phyloP scores from a whole-genome alignment of 306 rosid species.

The Vigna unguiculata region DNA sequence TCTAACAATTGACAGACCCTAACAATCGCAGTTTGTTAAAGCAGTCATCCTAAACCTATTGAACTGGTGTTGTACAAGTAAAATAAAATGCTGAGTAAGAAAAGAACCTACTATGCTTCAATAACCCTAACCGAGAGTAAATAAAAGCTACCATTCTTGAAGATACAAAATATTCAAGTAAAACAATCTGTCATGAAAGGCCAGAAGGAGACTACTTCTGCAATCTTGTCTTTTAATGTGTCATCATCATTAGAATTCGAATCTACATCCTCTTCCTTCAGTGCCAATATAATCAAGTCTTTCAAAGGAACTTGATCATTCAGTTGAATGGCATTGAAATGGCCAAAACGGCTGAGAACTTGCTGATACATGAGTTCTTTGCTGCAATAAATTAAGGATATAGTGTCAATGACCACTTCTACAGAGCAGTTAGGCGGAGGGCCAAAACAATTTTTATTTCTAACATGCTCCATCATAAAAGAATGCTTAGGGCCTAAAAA shows the following conservation, averaged over 20 bases:
- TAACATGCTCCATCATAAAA: conserved; percentile 11
- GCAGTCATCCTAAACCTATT: no score
- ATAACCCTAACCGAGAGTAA: neutral
- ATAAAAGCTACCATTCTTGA: conserved; percentile 22
- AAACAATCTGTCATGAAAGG: conserved; percentile 21
- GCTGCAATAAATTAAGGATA: conserved; percentile 59
- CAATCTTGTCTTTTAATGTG: conserved; percentile 70
- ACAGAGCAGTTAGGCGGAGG: neutral
- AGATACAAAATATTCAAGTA: conserved; percentile 22
- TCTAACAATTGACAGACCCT: no score
- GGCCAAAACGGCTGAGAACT: conserved; percentile 81
- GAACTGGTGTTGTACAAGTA: no score
- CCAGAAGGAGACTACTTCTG: conserved; percentile 70
- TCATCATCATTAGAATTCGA: conserved; percentile 62
- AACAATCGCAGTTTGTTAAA: no score
- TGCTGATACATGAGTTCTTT: conserved; percentile 98
- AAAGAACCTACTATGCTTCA: no score
- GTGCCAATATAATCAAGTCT: conserved; percentile 82
- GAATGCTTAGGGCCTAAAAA: conserved; percentile 2
- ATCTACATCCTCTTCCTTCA: conserved; percentile 78
- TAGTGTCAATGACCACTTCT: conserved; percentile 29
- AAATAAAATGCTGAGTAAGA: no score
- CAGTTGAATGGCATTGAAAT: conserved; percentile 84
- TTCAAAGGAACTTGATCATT: conserved; percentile 80
- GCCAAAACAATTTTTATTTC: conserved; percentile 3